Base-by-base conservation (phyloP, 352 stramenopile species). In the Phytophthora melonis region DNA sequence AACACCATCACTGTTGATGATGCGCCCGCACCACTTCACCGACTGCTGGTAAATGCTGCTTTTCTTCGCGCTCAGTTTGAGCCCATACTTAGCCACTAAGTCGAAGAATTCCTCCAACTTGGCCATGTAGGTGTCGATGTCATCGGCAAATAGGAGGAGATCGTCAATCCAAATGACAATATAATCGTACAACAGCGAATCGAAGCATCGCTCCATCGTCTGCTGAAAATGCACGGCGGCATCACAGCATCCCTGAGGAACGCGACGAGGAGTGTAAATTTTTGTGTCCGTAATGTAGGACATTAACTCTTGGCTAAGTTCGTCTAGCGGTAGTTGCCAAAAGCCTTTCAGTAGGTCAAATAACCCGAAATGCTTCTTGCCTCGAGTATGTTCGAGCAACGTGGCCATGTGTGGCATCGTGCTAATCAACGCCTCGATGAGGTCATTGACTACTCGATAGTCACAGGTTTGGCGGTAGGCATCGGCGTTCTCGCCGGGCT, bases 101-200 rank as follows among this genome's bases (percentile, higher is more conserved):
- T 47, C 39, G 10, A 47, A 18, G 39, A 47, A 47, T 18, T 47
- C 10, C 39, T 47, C 39, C 4, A 47, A 6, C 39, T 47, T 47
- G 7, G 10, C 9, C 5, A 47, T 0, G 39, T 16, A 47, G 11
- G 39, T 47, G 39, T 47, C 39, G 18, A 47, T 47, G 39, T 47
- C 14, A 47, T 47, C 39, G 27, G 66, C 70, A 57, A 68, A 80
- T 6, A 80, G 16, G 2, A 80, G 61, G 5, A 84, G 16, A 49
- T 81, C 67, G 23, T 82, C 74, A 30, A 82, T 78, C 63, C 74
- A 82, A 9, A 75, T 58, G 18, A 81, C n/a, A 18, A 78, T 18
- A 43, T 45, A 16, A 18, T 72, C 21, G 11, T 49, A 70, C 9
- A 63, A 43, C 14, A 66, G n/a, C 21, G 30, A 18, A 39, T 30